These are phyloP conservation scores for Lanmaoa pseudosensibilis DNA, from an alignment of 768 basidiomycete species.

Conservation along the genomic window DNA sequence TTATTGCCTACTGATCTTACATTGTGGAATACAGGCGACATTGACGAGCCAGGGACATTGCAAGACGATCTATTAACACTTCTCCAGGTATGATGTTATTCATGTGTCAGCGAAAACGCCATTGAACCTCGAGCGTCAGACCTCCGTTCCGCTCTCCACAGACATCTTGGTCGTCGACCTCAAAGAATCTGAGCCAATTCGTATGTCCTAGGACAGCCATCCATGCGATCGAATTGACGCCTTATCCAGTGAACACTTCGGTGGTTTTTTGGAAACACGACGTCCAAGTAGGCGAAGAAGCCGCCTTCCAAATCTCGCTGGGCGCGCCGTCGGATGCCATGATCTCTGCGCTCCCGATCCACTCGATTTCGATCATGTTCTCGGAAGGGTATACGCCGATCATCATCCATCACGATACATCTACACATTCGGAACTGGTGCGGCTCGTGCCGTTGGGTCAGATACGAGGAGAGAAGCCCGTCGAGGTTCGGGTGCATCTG, in stretches of 20 bases:
- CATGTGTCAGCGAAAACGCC: neutral
- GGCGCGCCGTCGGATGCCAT: constrained; percentile 48
- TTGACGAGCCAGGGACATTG: constrained; percentile 49
- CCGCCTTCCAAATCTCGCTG: constrained; percentile 75
- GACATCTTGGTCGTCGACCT: constrained; percentile 63
- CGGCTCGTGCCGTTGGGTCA: constrained; percentile 43
- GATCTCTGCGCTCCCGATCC: constrained; percentile 61
- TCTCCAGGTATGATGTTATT: constrained; percentile 52
- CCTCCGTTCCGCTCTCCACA: constrained; percentile 62
- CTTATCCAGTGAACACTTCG: constrained; percentile 55
- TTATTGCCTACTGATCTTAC: neutral
- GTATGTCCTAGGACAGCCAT: constrained; percentile 41
- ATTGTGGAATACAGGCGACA: constrained; percentile 36
- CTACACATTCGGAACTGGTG: constrained; percentile 14
- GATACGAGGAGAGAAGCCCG: constrained; percentile 39
- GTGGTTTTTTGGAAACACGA: constrained; percentile 72
- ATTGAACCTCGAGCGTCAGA: constrained; percentile 43
- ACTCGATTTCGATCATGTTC: constrained; percentile 60
- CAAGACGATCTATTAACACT: constrained; percentile 75
- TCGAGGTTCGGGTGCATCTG: constrained; percentile 42
- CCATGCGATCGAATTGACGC: constrained; percentile 4
- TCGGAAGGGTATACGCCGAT: constrained; percentile 49
- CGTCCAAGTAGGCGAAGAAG: constrained; percentile 57
- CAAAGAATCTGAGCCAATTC: constrained; percentile 58
- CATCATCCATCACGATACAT: constrained; percentile 45